Evolutionary conservation across 192 early-diverging fungal species (phyloP).

Genomic region (Coemansia sp.): DNA sequence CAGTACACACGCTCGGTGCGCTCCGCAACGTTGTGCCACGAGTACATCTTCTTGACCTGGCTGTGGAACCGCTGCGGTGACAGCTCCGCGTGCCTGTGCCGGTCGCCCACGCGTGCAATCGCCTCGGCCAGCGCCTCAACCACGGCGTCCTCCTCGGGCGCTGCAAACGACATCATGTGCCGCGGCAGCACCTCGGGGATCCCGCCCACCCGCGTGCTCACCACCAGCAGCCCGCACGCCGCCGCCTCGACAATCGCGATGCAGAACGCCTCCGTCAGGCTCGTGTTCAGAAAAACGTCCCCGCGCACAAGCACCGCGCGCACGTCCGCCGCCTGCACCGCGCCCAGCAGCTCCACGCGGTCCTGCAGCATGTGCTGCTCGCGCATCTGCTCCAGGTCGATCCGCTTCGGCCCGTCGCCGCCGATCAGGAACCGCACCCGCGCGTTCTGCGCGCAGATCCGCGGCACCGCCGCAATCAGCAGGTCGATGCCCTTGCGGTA

Average conservation of each 20-base stretch:
- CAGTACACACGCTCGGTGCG: too few relatives aligned
- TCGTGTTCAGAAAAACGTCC: slow-evolving; percentile 96
- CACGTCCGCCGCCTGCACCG: slow-evolving; percentile 79
- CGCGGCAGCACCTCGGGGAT: slow-evolving; percentile 93
- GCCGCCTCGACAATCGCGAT: slow-evolving; percentile 99
- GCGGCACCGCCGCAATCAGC: slow-evolving; percentile 85
- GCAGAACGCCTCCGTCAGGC: slow-evolving; percentile 97
- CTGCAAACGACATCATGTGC: slow-evolving; percentile 90
- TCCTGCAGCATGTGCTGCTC: slow-evolving; percentile 91
- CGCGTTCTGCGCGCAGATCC: slow-evolving; percentile 76
- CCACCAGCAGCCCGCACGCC: slow-evolving; percentile 89
- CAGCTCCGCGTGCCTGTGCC: slow-evolving; percentile 56
- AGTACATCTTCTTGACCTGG: slow-evolving; percentile 90
- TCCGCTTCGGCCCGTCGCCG: slow-evolving; percentile 93
- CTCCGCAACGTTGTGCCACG: slow-evolving; percentile 94
- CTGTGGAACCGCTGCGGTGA: slow-evolving; percentile 72
- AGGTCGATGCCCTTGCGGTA: slow-evolving; percentile 97
- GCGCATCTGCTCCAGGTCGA: slow-evolving; percentile 98
- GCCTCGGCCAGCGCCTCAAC: slow-evolving; percentile 69
- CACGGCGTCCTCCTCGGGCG: slow-evolving; percentile 81
- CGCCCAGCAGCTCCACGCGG: slow-evolving; percentile 84
- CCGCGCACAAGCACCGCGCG: slow-evolving; percentile 86
- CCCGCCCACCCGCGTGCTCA: slow-evolving; percentile 94
- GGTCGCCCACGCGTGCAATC: slow-evolving; percentile 61
- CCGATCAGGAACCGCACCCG: slow-evolving; percentile 92